phyloP scores from a whole-genome alignment of 2,329 filamentous ascomycete species.

The Ploettnerulaceae sp. region DNA sequence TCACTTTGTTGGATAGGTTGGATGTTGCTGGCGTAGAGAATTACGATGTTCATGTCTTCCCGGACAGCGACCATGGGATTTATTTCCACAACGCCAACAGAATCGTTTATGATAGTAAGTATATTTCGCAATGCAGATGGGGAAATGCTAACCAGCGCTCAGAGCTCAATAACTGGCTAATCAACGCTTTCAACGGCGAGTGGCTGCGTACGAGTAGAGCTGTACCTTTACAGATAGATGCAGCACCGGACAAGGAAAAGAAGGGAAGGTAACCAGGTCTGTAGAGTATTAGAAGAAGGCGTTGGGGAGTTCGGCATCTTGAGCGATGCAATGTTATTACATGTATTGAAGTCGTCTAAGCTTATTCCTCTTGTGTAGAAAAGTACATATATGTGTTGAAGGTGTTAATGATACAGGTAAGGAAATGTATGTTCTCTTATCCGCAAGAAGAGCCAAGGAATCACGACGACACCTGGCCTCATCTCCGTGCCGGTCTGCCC shows the following conservation, averaged over 20 bases:
- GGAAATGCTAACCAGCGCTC: conserved; percentile 32
- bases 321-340: background rate
- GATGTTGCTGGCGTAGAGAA: conserved; percentile 80
- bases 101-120: conserved; percentile 90
- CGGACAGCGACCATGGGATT: conserved; percentile 92
- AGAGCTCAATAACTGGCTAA: conserved; percentile 84
- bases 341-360: conserved; percentile 2
- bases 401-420: no score
- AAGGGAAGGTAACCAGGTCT: conserved; percentile 2
- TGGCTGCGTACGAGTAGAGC: conserved; percentile 56
- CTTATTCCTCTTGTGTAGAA: background rate
- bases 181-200: conserved; percentile 97
- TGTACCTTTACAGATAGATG: conserved; percentile 30
- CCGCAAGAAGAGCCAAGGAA: background rate
- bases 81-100: conserved; percentile 89
- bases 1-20: conserved; percentile 80
- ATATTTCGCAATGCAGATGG: background rate
- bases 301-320: background rate
- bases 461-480: background rate
- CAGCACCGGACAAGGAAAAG: conserved; percentile 20
- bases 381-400: background rate
- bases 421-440: no score
- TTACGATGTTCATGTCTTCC: conserved; percentile 95
- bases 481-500: background rate
- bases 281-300: background rate